Percentiles rank a stretch among this genome's conserved stretches.
Conservation (phyloP, 371 early-diverging fungal species). For the Chytridiales sp. region DNA sequence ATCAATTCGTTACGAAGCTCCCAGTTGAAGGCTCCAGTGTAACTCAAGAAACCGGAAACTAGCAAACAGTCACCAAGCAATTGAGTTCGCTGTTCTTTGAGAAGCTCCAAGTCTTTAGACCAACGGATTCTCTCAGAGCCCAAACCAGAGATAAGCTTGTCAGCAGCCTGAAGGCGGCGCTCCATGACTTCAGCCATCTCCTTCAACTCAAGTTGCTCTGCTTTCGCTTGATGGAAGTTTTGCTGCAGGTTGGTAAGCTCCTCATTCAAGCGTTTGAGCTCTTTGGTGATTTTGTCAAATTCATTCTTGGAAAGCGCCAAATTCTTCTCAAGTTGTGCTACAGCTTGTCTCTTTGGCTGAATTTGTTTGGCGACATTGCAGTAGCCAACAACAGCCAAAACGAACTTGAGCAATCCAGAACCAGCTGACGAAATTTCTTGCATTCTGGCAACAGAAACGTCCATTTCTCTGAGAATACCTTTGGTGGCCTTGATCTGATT, state of each 20-base stretch:
- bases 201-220: constrained; percentile 61
- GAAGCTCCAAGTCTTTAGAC: constrained; percentile 50
- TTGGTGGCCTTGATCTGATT: constrained; percentile 57
- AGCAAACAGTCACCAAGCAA: constrained; percentile 59
- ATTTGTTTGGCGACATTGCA: constrained; percentile 64
- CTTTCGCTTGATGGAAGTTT: constrained; percentile 57
- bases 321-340: constrained; percentile 57
- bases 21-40: constrained; percentile 67
- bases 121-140: constrained; percentile 59
- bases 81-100: constrained; percentile 54
- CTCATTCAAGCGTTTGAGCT: constrained; percentile 49
- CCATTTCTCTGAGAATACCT: constrained; percentile 56
- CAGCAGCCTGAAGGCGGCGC: constrained; percentile 57
- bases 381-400: constrained; percentile 61
- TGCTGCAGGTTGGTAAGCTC: constrained; percentile 51
- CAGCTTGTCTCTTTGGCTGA: constrained; percentile 59
- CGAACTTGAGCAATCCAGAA: constrained; percentile 57
- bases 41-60: constrained; percentile 57
- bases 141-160: constrained; percentile 62
- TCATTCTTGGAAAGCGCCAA: constrained; percentile 56
- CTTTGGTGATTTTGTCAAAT: constrained; percentile 57
- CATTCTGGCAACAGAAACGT: constrained; percentile 56
- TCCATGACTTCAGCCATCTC: constrained; percentile 65
- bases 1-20: constrained; percentile 58
- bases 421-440: constrained; percentile 61